A percentile compares a stretch with the other conserved stretches of the same genome.
Conservation (phyloP, 208 protist species). For the Porcisia deanei region DNA sequence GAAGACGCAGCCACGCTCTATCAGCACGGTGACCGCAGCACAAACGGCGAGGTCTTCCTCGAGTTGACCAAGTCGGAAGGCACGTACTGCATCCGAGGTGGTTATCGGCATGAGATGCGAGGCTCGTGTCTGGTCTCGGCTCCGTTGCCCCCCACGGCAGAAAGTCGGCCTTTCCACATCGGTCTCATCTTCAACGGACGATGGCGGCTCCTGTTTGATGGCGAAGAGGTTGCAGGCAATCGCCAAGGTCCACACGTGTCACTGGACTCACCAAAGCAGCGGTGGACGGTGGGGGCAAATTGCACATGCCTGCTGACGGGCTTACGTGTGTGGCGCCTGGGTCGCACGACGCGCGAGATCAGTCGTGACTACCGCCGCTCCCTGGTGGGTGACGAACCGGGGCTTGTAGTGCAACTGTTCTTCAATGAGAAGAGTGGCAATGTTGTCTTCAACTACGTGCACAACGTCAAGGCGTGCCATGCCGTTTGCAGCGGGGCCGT, state of each 20-base stretch:
- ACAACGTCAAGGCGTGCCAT: conserved; percentile 38
- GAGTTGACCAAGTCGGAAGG: conserved; percentile 82
- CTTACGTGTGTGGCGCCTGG: conserved; percentile 78
- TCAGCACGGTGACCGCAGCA: conserved; percentile 87
- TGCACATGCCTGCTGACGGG: conserved; percentile 81
- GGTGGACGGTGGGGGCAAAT: conserved; percentile 77
- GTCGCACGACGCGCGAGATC: conserved; percentile 64
- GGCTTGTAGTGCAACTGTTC: conserved; percentile 73
- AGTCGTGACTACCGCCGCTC: conserved; percentile 70
- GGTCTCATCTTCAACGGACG: conserved; percentile 86
- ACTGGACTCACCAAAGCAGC: conserved; percentile 68
- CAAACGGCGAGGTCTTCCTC: conserved; percentile 89
- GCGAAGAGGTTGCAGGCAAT: conserved; percentile 66
- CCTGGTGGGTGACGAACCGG: conserved; percentile 70
- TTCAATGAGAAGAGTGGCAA: conserved; percentile 89
- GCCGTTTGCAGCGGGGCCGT: conserved; percentile 59
- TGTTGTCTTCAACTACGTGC: conserved; percentile 78
- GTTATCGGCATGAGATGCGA: conserved; percentile 86
- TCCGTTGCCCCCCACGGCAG: conserved; percentile 58
- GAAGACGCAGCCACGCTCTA: conserved; percentile 84
- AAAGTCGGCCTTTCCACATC: conserved; percentile 74
- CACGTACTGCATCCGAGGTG: conserved; percentile 77
- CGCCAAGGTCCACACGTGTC: conserved; percentile 71
- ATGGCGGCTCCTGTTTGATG: conserved; percentile 86
- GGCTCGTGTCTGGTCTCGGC: conserved; percentile 77